Evolutionary conservation across 805 yeast species (phyloP), one percentile per base, ranked within the genome.

Genomic region (Candida multigemmis): DNA sequence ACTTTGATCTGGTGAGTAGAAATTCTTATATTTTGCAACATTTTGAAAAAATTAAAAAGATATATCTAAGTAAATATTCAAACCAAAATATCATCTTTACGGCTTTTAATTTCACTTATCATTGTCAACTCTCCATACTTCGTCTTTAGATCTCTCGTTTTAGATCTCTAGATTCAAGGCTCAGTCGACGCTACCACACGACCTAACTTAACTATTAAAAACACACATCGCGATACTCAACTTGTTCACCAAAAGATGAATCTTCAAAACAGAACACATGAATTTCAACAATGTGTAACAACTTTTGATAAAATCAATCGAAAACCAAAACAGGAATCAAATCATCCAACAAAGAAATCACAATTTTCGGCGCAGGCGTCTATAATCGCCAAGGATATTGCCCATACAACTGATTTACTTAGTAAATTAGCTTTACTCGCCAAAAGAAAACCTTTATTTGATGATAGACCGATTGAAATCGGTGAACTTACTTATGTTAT

Each of bases 391-490:
- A 77, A 75, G 46, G 96, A 91, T 43, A 84, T 91, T 27, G 79
- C 87, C 7, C 77, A 75, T 29, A 84, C 89, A 8, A 87, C 96
- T 5, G 84, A 74, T 28, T 63, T 86, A 40, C 61, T 91, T 30
- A 74, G 80, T 20, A 77, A 85, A 42, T 63, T 91, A 28, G 95
- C 97, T 2, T 61, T 68, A 38, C 55, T 91, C 37, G 96, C 98
- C 3, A 85, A 81, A 50, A 66, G 86, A 41, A 87, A 86, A 48
- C 94, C 96, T 12, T 56, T 89, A 47, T 84, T 91, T 39, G 95
- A 87, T 46, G 98, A 91, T 53, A 77, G 81, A 39, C 96, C 97
- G 1, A 77, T 84, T 10, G 97, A 91, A 47, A 84, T 91, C 36
- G 83, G 87, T 12, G 96, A 91, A 50, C 62, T 91, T 37, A 87